phyloP scores from a whole-genome alignment of 108 stramenopile species.

The Nitzschia putrida region DNA sequence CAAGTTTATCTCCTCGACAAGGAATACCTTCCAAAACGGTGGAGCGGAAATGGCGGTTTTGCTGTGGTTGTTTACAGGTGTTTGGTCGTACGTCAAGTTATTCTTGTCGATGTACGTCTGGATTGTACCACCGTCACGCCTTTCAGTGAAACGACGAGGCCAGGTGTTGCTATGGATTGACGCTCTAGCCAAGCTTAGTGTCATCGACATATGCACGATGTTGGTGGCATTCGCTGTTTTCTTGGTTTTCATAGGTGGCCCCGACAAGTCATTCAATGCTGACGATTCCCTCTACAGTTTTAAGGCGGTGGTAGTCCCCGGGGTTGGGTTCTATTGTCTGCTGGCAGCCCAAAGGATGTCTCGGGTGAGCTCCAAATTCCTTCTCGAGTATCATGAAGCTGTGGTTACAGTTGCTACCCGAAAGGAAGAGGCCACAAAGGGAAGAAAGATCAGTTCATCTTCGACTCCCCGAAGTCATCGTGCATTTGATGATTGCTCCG shows the following conservation, averaged over 20 bases:
- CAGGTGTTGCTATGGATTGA: slow-evolving; percentile 71
- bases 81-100: slow-evolving; percentile 81
- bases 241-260: slow-evolving; percentile 47
- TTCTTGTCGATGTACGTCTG: slow-evolving; percentile 53
- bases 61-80: slow-evolving; percentile 62
- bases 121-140: slow-evolving; percentile 50
- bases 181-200: slow-evolving; percentile 60
- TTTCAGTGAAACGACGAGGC: slow-evolving; percentile 53
- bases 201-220: slow-evolving; percentile 49
- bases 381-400: slow-evolving; percentile 48
- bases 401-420: slow-evolving; percentile 25
- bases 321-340: slow-evolving; percentile 45
- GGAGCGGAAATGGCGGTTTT: slow-evolving; percentile 67
- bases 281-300: slow-evolving; percentile 35
- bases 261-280: slow-evolving; percentile 19
- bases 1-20: slow-evolving; percentile 50
- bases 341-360: slow-evolving; percentile 46
- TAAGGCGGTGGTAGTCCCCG: slow-evolving; percentile 40
- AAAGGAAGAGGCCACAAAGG: background rate
- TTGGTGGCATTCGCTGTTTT: slow-evolving; percentile 36
- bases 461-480: background rate
- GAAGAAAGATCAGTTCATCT: background rate
- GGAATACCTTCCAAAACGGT: slow-evolving; percentile 63
- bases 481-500: background rate
- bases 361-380: slow-evolving; percentile 41